A percentile compares a stretch with the other conserved stretches of the same genome.
Conservation (phyloP, 345 rosid genomes). For the Geranium brycei region DNA sequence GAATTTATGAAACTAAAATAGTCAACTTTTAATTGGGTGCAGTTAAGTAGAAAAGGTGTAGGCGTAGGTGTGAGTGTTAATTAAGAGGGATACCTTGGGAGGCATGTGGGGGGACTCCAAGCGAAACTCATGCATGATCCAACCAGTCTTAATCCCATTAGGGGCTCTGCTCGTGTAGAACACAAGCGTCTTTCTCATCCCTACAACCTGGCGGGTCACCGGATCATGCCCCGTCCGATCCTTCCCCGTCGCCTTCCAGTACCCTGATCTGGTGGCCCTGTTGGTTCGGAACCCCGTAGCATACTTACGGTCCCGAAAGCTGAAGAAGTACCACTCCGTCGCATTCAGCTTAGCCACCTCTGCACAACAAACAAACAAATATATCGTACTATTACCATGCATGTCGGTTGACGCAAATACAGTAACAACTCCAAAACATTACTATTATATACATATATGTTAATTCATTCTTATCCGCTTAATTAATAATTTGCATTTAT, state of each 20-base stretch:
- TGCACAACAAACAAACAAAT: neutral
- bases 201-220: neutral
- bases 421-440: no score
- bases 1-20: no score
- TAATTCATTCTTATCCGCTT: no score
- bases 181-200: slow-evolving; percentile 11
- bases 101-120: neutral
- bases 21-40: no score
- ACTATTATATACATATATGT: no score
- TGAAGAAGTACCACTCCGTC: neutral
- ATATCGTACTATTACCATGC: no score
- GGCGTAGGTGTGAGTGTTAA: no score
- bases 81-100: neutral
- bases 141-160: slow-evolving; percentile 6
- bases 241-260: slow-evolving; percentile 13
- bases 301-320: neutral
- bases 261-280: slow-evolving; percentile 5
- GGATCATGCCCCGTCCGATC: neutral
- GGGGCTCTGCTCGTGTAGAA: neutral
- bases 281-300: neutral
- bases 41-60: no score
- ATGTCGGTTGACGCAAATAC: no score
- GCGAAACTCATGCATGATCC: slow-evolving; percentile 13
- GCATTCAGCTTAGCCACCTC: neutral
- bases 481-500: no score